Conservation (phyloP, 2,329 filamentous ascomycete species). For the Cadophora malorum region DNA sequence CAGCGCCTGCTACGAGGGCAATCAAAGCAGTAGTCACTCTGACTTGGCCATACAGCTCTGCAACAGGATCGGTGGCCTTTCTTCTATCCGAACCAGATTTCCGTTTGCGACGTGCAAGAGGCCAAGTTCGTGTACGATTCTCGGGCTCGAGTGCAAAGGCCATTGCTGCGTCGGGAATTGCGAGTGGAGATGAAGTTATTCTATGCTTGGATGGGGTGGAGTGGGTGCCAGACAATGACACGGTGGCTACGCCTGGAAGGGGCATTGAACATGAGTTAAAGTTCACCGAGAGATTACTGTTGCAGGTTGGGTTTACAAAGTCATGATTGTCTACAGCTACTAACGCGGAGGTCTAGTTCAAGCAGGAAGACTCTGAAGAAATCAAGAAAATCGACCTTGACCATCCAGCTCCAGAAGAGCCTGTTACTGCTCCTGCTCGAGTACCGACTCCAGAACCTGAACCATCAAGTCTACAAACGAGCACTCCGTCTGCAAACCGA, state of each 20-base stretch:
- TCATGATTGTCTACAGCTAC: slow-evolving; percentile 19
- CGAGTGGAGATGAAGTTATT: slow-evolving; percentile 78
- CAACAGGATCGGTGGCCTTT: slow-evolving; percentile 75
- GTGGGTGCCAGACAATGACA: slow-evolving; percentile 54
- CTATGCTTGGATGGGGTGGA: slow-evolving; percentile 72
- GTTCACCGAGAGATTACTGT: slow-evolving; percentile 57
- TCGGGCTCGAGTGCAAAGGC: slow-evolving; percentile 72
- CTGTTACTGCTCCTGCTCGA: slow-evolving; percentile 26
- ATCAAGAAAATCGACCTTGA: slow-evolving; percentile 61
- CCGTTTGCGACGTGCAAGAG: slow-evolving; percentile 75
- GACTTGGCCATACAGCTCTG: slow-evolving; percentile 89
- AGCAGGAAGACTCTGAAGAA: slow-evolving; percentile 54
- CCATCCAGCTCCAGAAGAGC: slow-evolving; percentile 45
- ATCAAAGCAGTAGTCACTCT: slow-evolving; percentile 80
- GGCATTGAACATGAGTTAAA: slow-evolving; percentile 65
- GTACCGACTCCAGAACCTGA: slow-evolving; percentile 39
- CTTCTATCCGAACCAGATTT: slow-evolving; percentile 86
- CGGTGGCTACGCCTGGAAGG: slow-evolving; percentile 55
- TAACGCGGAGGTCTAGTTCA: slow-evolving; percentile 49
- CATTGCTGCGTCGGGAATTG: slow-evolving; percentile 69
- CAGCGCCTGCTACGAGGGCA: slow-evolving; percentile 50
- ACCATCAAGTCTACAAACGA: slow-evolving; percentile 31
- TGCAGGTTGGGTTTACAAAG: slow-evolving; percentile 49
- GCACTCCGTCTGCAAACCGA: slow-evolving; percentile 45
- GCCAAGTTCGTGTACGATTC: slow-evolving; percentile 83